Evolutionary conservation across 495 filamentous ascomycete genomes (phyloP).

Genomic region (Achaetomiella virescens): DNA sequence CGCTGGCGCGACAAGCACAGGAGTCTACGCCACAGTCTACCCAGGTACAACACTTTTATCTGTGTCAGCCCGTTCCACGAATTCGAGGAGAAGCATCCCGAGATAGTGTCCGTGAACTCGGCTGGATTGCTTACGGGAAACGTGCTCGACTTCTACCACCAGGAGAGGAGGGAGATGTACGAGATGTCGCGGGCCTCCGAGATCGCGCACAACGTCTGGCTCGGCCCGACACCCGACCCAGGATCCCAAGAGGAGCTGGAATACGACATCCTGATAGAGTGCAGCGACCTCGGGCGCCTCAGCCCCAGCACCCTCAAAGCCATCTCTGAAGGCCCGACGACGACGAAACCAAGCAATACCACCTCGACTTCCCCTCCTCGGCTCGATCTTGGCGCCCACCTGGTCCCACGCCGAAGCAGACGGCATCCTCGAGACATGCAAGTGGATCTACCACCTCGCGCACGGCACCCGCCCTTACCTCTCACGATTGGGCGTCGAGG

Average conservation of each 20-base stretch:
- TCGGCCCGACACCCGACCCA: conserved; percentile 80
- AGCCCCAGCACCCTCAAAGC: conserved; percentile 49
- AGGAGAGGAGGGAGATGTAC: conserved; percentile 88
- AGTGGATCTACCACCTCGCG: conserved; percentile 79
- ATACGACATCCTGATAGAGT: conserved; percentile 77
- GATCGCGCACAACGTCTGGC: conserved; percentile 81
- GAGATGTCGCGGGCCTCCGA: conserved; percentile 84
- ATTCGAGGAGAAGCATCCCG: conserved; percentile 64
- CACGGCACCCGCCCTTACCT: conserved; percentile 48
- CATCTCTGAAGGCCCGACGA: conserved; percentile 33
- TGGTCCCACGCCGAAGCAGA: conserved; percentile 75
- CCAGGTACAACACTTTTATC: conserved; percentile 80
- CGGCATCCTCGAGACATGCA: conserved; percentile 74
- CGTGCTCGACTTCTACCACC: conserved; percentile 86
- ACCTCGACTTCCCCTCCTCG: conserved; percentile 85
- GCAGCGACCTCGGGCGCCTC: conserved; percentile 70
- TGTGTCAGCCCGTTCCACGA: conserved; percentile 58
- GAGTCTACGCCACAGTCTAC: conserved; percentile 46
- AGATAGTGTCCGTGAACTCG: conserved; percentile 70
- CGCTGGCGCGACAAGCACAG: conserved; percentile 63
- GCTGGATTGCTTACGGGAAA: conserved; percentile 65
- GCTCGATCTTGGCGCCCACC: conserved; percentile 75
- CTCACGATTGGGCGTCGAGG: conserved; percentile 47
- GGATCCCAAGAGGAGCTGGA: conserved; percentile 33
- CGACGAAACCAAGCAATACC: conserved; percentile 40